Evolutionary conservation across 2,329 filamentous ascomycete species (phyloP).

Genomic region (Ophiostoma triangulosporum): DNA sequence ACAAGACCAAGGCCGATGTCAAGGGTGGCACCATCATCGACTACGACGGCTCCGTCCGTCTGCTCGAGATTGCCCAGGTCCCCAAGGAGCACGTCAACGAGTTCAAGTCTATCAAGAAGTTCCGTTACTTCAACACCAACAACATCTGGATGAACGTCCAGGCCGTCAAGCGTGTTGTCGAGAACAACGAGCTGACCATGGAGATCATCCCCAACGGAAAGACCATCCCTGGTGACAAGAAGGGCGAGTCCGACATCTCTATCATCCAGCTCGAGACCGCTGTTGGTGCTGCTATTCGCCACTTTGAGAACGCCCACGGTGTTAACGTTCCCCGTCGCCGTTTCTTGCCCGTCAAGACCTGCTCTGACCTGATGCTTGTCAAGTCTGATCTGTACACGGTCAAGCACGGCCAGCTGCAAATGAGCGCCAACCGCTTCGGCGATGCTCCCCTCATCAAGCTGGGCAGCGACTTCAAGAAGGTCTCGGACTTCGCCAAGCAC

Average conservation of each 20-base stretch:
- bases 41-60: slow-evolving; percentile 91
- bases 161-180: slow-evolving; percentile 95
- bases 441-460: slow-evolving; percentile 98
- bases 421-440: slow-evolving; percentile 92
- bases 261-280: slow-evolving; percentile 98
- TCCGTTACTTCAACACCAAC: slow-evolving; percentile 99
- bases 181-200: slow-evolving; percentile 97
- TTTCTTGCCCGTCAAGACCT: slow-evolving; percentile 99
- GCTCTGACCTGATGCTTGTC: slow-evolving; percentile 98
- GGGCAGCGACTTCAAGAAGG: slow-evolving; percentile 99
- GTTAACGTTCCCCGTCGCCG: slow-evolving; percentile 96
- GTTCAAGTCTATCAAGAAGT: slow-evolving; percentile 99
- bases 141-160: slow-evolving; percentile 99
- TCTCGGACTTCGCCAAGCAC: slow-evolving; percentile 86
- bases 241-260: slow-evolving; percentile 95
- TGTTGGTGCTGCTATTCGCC: slow-evolving; percentile 93
- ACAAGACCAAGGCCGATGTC: slow-evolving; percentile 99
- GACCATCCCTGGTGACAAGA: slow-evolving; percentile 96
- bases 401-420: slow-evolving; percentile 94
- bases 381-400: slow-evolving; percentile 98
- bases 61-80: slow-evolving; percentile 97
- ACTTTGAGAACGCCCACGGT: slow-evolving; percentile 97
- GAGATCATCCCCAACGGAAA: slow-evolving; percentile 99
- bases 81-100: slow-evolving; percentile 99
- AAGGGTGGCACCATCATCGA: slow-evolving; percentile 99